Conservation (phyloP, 441 rosid genomes). For the Pelargonium citronellum region DNA sequence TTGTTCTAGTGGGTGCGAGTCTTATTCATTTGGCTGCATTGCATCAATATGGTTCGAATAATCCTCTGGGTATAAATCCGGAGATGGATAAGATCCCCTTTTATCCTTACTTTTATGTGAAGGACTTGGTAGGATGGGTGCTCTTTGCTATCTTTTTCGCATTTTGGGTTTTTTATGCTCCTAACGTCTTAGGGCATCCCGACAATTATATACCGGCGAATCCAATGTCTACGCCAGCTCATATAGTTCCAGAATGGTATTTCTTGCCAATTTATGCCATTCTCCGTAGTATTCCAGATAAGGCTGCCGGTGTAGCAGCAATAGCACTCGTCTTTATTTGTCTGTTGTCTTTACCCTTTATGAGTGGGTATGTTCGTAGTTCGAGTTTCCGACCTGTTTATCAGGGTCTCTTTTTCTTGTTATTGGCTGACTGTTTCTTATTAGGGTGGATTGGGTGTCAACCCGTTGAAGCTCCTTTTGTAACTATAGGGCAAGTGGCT, state of each 20-base stretch:
- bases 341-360: neutral
- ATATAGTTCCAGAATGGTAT: neutral
- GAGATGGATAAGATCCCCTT: neutral
- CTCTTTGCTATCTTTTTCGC: neutral
- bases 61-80: neutral
- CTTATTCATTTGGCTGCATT: neutral
- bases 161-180: neutral
- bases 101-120: neutral
- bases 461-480: constrained; percentile 12
- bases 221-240: neutral
- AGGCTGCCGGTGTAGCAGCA: neutral
- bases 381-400: neutral
- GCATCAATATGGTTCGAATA: neutral
- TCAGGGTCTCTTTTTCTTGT: neutral
- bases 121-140: neutral
- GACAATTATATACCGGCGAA: neutral
- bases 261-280: neutral
- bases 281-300: constrained; percentile 1
- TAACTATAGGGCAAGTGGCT: constrained; percentile 7
- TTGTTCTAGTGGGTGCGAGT: neutral
- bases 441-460: constrained; percentile 8
- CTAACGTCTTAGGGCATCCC: neutral
- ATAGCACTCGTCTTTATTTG: neutral
- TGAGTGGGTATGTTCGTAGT: neutral
- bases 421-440: too few relatives aligned